Conservation (phyloP, 305 asterid genomes). For the Fraxinus sp. region DNA sequence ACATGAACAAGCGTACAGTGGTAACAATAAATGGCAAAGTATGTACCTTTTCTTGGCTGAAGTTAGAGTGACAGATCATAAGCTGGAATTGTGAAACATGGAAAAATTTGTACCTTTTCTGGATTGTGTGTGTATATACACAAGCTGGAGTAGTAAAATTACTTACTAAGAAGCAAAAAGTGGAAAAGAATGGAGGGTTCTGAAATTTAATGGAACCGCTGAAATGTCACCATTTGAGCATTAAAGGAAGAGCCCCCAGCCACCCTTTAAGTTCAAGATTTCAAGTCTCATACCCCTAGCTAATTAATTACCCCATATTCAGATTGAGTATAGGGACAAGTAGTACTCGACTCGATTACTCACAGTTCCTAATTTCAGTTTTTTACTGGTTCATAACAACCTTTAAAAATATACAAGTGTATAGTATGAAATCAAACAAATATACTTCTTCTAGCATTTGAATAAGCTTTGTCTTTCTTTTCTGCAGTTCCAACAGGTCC, state of each 20-base stretch:
- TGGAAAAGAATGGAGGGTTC: slow-evolving; percentile 25
- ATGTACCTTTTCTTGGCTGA: neutral
- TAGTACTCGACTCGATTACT: neutral
- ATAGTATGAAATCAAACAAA: neutral
- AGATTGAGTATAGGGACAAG: neutral
- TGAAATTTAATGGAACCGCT: slow-evolving; percentile 32
- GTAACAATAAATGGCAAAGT: neutral
- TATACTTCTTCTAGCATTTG: slow-evolving; percentile 91
- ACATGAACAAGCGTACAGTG: neutral
- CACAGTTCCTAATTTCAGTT: neutral
- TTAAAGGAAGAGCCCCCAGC: slow-evolving; percentile 35
- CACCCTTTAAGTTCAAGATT: slow-evolving; percentile 16
- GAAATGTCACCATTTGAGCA: slow-evolving; percentile 44
- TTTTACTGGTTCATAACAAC: neutral
- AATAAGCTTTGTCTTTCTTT: slow-evolving; percentile 66
- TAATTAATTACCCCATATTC: neutral
- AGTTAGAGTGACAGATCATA: neutral
- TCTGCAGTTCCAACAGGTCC: slow-evolving; percentile 73
- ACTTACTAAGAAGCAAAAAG: neutral
- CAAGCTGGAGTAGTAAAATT: neutral
- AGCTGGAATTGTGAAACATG: neutral
- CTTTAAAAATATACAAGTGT: neutral
- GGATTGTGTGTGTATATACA: neutral
- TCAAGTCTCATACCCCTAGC: neutral
- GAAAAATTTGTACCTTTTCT: neutral